Base-by-base conservation (phyloP, 495 filamentous ascomycete genomes). In the Penicillium silybi region DNA sequence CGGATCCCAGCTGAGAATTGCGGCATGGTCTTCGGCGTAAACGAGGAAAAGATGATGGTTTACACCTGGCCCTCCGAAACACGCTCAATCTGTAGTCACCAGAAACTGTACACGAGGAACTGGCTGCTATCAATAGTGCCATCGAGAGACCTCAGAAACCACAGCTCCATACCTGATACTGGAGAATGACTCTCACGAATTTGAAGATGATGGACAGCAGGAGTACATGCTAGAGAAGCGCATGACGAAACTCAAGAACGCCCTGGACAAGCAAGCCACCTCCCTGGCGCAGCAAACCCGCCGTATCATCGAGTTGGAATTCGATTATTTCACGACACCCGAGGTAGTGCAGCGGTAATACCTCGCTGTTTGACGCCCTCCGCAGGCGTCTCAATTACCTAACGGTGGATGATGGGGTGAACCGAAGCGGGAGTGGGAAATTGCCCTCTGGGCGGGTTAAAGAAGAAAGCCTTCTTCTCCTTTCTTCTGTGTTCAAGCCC, bases 181-280 rank as follows among this genome's bases (percentile, higher is more conserved):
- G 41, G 68, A 72, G 41, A 47, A 49, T 11, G 57, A 48, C 8
- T 66, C 67, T 43, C 52, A 63, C 22, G 20, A 56, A 37, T 48
- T 54, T 4, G 69, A 72, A 51, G 56, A 64, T 16, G 44, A 56
- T 40, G 61, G 53, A 29, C 41, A 61, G 18, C 37, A 57, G 13
- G 67, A 72, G 38, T 61, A 53, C n/a, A 6, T 37, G 6, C 57
- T 67, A 15, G 48, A 51, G n/a, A 50, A 53, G 37, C 50, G 53
- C 10, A 57, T 61, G 46, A 57, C 55, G 47, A 53, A 7, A 18
- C 45, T 66, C 3, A 47, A 55, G 18, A 22, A 29, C 8, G 17
- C 38, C 1, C 38, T 57, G 23, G 18, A 40, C 11, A 41, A 51
- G 13, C 44, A 49, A 23, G 11, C 4, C 22, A 23, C 23, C 25